Evolutionary conservation across 2,329 filamentous ascomycete species (phyloP), one percentile per base, ranked within the genome.

Genomic region (Coniochaeta sp.): DNA sequence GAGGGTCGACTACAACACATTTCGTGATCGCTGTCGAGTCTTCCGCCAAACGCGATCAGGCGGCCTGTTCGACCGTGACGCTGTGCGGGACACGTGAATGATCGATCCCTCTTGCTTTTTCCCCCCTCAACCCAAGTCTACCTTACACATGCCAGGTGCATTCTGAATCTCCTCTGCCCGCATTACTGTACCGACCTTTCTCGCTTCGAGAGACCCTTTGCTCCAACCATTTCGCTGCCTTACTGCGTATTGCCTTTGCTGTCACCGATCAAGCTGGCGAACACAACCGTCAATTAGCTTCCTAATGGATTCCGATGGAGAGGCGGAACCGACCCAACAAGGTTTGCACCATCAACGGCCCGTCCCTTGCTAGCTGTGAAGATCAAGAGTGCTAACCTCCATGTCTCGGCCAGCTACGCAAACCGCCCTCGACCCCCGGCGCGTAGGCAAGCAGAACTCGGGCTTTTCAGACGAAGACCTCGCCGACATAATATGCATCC

Each of bases 401-500:
- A 17, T 52, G 47, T 36, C 17, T 24, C 19, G 26, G 22, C 26
- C 65, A 85, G 87, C 88, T 60, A 96, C 92, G 17, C 92, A 96
- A 72, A 87, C 86, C 70, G 85, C 89, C 68, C 78, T 92, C 65
- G 92, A 97, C 71, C 91, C 91, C 44, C 85, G 91, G 64, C 87
- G 91, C 59, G 72, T 90, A 63, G 91, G 91, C 60, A 82, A 88
- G 71, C 89, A 91, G 73, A 90, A 91, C 71, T 95, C 91, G 44
- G 91, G 90, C 60, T 86, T 97, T 63, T 88, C 84, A 59, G 88
- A 93, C 66, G 84, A 90, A 65, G 93, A 96, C 71, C 84, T 95
- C 57, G 85, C 90, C 63, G 93, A 97, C 74, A 91, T 97, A 66
- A 85, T 96, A 65, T 96, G 92, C 75, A 86, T 97, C 61, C 82